Evolutionary conservation across 2,329 filamentous ascomycete species (phyloP).

Genomic region (Zasmidium citrigriseum): DNA sequence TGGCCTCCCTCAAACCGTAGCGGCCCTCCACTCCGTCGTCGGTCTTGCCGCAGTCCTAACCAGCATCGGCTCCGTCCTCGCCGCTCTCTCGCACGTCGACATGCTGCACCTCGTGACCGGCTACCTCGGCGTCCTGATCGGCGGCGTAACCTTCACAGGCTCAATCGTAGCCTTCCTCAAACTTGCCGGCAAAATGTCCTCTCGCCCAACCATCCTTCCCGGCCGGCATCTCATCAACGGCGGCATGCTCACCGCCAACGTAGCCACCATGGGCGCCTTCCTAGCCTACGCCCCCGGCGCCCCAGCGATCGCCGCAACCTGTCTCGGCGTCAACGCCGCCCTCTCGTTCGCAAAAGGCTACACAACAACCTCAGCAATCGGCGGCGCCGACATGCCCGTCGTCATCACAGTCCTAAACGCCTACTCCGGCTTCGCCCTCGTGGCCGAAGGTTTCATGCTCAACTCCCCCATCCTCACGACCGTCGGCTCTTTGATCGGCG

Average conservation of each 20-base stretch:
- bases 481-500: constrained; percentile 83
- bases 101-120: constrained; percentile 82
- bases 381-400: constrained; percentile 91
- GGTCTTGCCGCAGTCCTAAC: constrained; percentile 86
- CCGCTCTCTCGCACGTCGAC: constrained; percentile 64
- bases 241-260: constrained; percentile 71
- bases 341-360: constrained; percentile 84
- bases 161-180: constrained; percentile 90
- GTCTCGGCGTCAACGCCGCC: constrained; percentile 72
- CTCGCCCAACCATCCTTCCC: constrained; percentile 69
- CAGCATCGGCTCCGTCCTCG: constrained; percentile 76
- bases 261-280: constrained; percentile 82
- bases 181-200: constrained; percentile 79
- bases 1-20: constrained; percentile 84
- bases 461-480: constrained; percentile 83
- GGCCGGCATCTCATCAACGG: constrained; percentile 76
- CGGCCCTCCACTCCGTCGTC: constrained; percentile 85
- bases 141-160: constrained; percentile 84
- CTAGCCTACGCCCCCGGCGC: constrained; percentile 78
- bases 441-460: constrained; percentile 90
- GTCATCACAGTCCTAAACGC: constrained; percentile 90
- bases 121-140: constrained; percentile 80
- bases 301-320: constrained; percentile 75
- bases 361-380: constrained; percentile 84
- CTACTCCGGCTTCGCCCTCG: constrained; percentile 86